Evolutionary conservation across 345 rosid genomes (phyloP), one percentile per base, ranked within the genome.

Genomic region (Hibiscus mutabilis): DNA sequence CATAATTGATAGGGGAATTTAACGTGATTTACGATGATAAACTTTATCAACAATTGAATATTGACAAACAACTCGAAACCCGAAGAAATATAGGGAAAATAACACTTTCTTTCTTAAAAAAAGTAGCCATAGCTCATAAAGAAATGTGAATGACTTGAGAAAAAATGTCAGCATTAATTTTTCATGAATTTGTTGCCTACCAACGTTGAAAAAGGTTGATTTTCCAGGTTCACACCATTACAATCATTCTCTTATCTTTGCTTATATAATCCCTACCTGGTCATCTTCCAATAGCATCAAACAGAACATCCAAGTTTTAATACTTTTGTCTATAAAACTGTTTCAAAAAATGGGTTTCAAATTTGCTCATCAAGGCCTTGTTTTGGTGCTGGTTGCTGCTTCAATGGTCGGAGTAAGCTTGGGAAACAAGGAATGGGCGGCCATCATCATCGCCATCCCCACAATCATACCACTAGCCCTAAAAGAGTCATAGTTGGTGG

Each of bases 401-500:
- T 66, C 69, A 53, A 24, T 66, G 35, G 4, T 66, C 35, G 69
- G 56, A 66, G 56, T 66, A 14, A 66, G 69, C 69, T 24, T 66
- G 55, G 69, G 21, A 15, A 66, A 46, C 55, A 66, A 46, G 75
- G 74, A 75, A 15, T 68, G 49, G 77, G 69, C 12, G 42, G 66
- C 14, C 22, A 9, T 19, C 9, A 4, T 52, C 56, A n/a, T n/a
- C 56, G n/a, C n/a, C 56, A 6, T 52, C 56, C 56, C 35, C 6
- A 33, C 35, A 33, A 33, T 33, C 35, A 33, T 33, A 5, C 60
- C 40, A n/a, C 33, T 25, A 53, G 31, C 37, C 79, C 89, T 19
- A 81, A 60, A n/a, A 85, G 78, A 71, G 80, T 90, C 64, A 37
- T 80, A 8, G 91, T 89, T 0, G 98, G 93, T 22, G 97, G 91